Evolutionary conservation across 352 stramenopile genomes (phyloP), one percentile per base, ranked within the genome.

Genomic region (Globisporangium mamillatum): DNA sequence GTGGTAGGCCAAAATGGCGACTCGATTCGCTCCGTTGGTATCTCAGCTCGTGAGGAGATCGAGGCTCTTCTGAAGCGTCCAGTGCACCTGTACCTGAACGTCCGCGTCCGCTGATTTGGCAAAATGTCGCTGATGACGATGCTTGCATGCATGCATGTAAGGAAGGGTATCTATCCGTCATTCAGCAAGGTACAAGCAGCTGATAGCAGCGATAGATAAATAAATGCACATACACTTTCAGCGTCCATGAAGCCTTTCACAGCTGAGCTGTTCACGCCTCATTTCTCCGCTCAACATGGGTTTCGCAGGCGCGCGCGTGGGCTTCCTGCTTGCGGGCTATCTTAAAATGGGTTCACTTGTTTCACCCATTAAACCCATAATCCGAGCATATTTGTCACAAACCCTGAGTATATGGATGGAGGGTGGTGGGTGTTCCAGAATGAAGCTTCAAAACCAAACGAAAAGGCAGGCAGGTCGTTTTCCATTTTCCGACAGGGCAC

Each of bases 61-160:
- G 77, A 95, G 65, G 63, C 75, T 55, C 71, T 95, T 55, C 73
- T 95, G 8, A 82, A 88, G 63, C 76, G 78, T 32, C 81, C 75
- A 3, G 82, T 95, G 68, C 88, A 95, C 52, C 77, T 95, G 55
- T 95, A 95, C 68, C 72, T 95, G 54, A 95, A 95, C 72, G 84
- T 95, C 20, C 86, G 88, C 32, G 82, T 93, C 14, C 81, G 81
- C 55, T 88, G 77, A 60, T 32, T 18, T 22, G 8, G 46, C 18
- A 25, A 25, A 54, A 7, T 5, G 9, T 12, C 46, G 46, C 46
- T 54, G 18, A 25, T 54, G 20, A 48, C 20, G 41, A n/a, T 48
- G 41, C 41, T 48, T 5, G 41, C 14, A 48, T n/a, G 14, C 41
- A n/a, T 48, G 41, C 41, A 48, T 1, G 14, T 24, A n/a, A 10